These are phyloP conservation scores for Syncephalastrum contaminatum DNA, from an alignment of 371 early-diverging fungal genomes.

Conservation along the genomic window DNA sequence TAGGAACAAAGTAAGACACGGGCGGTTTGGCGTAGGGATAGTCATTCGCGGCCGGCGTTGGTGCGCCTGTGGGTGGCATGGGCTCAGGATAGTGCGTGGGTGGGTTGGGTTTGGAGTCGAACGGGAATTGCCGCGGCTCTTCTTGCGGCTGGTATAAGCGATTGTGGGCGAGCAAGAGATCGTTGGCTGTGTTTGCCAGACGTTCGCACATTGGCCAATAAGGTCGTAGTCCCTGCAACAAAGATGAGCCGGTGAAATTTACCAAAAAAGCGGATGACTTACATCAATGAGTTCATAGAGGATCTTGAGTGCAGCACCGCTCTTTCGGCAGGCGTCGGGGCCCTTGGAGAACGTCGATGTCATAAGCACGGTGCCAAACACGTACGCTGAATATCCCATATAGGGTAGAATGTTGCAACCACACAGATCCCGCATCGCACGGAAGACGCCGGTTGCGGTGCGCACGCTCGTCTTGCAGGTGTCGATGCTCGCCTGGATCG, in stretches of 20 bases:
- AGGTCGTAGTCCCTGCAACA: slow-evolving; percentile 15
- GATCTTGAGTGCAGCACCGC: slow-evolving; percentile 26
- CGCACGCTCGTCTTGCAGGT: slow-evolving; percentile 35
- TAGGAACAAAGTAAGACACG: slow-evolving; percentile 3
- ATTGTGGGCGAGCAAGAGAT: slow-evolving; percentile 38
- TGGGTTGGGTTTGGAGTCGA: slow-evolving; percentile 5
- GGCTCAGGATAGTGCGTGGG: slow-evolving; percentile 1
- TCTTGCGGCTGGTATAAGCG: slow-evolving; percentile 32
- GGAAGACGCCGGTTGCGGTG: slow-evolving; percentile 35
- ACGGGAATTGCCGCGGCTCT: slow-evolving; percentile 10
- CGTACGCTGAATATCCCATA: slow-evolving; percentile 48
- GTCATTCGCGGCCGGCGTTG: neutral
- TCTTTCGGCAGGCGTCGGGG: slow-evolving; percentile 27
- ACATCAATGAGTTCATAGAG: slow-evolving; percentile 25
- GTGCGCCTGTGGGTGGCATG: neutral
- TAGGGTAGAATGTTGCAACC: slow-evolving; percentile 42
- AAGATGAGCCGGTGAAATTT: neutral
- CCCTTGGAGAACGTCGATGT: slow-evolving; percentile 42
- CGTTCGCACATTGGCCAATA: slow-evolving; percentile 50
- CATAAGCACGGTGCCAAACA: slow-evolving; percentile 48
- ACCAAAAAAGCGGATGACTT: slow-evolving; percentile 5
- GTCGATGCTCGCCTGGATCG: slow-evolving; percentile 28
- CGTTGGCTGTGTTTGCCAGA: slow-evolving; percentile 34
- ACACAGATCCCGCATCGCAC: slow-evolving; percentile 31
- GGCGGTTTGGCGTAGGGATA: slow-evolving; percentile 1